These are phyloP conservation scores for Spergularia bocconei DNA, from an alignment of 148 eudicot species.

Conservation along the genomic window DNA sequence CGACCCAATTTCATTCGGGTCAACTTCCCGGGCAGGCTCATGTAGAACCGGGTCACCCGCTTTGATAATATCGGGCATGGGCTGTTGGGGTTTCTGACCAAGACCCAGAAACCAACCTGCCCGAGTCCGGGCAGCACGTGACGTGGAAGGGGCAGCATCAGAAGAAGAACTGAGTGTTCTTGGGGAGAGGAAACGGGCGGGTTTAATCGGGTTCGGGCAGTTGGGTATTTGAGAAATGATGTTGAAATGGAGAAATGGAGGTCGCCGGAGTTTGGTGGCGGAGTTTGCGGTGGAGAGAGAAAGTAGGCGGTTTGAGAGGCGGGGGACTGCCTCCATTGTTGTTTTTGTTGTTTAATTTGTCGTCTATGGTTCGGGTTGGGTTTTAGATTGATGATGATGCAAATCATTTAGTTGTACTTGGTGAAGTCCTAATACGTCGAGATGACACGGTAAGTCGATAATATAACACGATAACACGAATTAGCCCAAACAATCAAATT, in stretches of 20 bases:
- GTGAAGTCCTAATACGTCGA: no score
- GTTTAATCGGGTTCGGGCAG: conserved; percentile 27
- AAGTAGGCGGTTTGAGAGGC: conserved; percentile 51
- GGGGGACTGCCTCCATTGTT: conserved; percentile 60
- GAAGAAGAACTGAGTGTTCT: conserved; percentile 33
- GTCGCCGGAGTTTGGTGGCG: conserved; percentile 21
- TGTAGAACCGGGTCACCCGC: conserved; percentile 99
- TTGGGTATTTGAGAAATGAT: conserved; percentile 15
- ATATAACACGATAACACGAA: no score
- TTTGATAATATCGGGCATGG: conserved; percentile 62
- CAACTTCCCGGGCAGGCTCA: conserved; percentile 69
- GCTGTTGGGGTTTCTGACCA: conserved; percentile 46
- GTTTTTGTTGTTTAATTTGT: neutral
- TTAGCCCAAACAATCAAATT: no score
- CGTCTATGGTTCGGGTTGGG: no score
- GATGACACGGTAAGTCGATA: no score
- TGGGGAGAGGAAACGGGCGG: conserved; percentile 21
- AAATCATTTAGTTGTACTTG: no score
- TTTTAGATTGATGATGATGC: no score
- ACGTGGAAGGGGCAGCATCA: neutral
- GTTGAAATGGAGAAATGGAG: conserved; percentile 27
- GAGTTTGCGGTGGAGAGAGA: conserved; percentile 33
- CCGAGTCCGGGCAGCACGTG: conserved; percentile 31
- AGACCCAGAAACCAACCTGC: conserved; percentile 79
- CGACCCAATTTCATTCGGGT: conserved; percentile 69